These are phyloP conservation scores for Paspalum vaginatum DNA, from an alignment of 176 grass and related monocot species.

Conservation along the genomic window DNA sequence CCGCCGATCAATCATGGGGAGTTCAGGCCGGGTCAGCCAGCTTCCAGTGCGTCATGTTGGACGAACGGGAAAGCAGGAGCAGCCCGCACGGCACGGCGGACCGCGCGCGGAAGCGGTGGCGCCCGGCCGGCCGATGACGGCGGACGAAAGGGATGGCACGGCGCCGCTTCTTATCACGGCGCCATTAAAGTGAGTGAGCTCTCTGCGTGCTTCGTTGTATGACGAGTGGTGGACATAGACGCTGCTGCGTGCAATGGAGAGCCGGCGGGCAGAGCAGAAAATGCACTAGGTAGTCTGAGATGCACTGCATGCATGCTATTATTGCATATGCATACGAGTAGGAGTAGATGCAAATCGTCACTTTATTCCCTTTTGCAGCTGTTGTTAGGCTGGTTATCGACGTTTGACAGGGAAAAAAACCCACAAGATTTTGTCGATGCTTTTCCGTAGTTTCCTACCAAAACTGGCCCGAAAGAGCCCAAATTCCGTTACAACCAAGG, in stretches of 20 bases:
- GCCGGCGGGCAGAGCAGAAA: not conserved
- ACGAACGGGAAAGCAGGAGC: not conserved
- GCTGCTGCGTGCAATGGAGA: not conserved
- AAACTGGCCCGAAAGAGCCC: too few species aligned
- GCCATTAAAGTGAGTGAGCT: constrained; percentile 3
- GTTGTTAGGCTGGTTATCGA: too few species aligned
- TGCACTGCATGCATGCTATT: too few species aligned
- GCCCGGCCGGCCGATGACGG: too few species aligned
- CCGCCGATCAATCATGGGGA: not conserved
- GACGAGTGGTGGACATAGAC: not conserved
- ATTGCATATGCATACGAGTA: too few species aligned
- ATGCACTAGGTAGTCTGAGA: not conserved
- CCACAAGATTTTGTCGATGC: too few species aligned
- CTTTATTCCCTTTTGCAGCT: too few species aligned
- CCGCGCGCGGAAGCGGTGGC: not conserved
- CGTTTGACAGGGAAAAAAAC: too few species aligned
- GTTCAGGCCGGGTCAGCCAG: not conserved
- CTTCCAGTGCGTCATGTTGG: not conserved
- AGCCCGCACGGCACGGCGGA: not conserved
- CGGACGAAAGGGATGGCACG: not conserved
- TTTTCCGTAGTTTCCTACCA: too few species aligned
- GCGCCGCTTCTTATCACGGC: not conserved
- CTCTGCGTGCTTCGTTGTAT: not conserved
- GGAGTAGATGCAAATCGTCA: too few species aligned
- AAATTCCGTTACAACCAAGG: too few species aligned